Percentiles rank a stretch among this genome's conserved stretches.
These are phyloP conservation scores for Polygonum maritimum DNA, from an alignment of 148 eudicot species.

Conservation along the genomic window DNA sequence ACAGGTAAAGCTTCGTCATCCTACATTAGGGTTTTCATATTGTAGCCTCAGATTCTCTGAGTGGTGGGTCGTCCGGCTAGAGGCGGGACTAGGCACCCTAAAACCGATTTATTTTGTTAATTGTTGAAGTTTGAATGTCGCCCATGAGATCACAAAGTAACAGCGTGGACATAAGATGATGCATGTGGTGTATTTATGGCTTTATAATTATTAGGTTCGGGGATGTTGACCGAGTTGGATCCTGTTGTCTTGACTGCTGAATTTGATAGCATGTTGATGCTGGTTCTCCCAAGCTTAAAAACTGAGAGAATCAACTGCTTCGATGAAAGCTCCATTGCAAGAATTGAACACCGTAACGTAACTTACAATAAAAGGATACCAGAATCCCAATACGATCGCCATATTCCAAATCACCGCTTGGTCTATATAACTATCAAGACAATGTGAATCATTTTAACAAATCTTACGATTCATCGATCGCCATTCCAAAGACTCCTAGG, in stretches of 20 bases:
- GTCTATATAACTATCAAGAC: too few species aligned
- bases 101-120: neutral
- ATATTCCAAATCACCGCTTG: too few species aligned
- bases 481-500: too few species aligned
- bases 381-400: too few species aligned
- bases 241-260: neutral
- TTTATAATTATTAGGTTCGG: neutral
- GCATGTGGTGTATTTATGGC: constrained; percentile 1
- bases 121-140: neutral
- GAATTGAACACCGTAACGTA: neutral
- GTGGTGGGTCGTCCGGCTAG: neutral
- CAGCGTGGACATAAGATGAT: neutral
- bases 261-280: neutral
- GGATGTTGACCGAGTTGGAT: neutral
- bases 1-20: constrained; percentile 4
- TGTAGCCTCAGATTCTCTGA: constrained; percentile 6
- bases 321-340: neutral
- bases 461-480: too few species aligned
- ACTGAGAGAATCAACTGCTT: neutral
- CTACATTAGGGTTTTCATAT: neutral
- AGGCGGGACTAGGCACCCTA: neutral
- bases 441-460: too few species aligned
- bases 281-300: neutral
- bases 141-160: constrained; percentile 8
- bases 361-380: too few species aligned